A percentile compares a stretch with the other conserved stretches of the same genome.
Conservation (phyloP, 306 rosid species). For the Sicyos baderoa region DNA sequence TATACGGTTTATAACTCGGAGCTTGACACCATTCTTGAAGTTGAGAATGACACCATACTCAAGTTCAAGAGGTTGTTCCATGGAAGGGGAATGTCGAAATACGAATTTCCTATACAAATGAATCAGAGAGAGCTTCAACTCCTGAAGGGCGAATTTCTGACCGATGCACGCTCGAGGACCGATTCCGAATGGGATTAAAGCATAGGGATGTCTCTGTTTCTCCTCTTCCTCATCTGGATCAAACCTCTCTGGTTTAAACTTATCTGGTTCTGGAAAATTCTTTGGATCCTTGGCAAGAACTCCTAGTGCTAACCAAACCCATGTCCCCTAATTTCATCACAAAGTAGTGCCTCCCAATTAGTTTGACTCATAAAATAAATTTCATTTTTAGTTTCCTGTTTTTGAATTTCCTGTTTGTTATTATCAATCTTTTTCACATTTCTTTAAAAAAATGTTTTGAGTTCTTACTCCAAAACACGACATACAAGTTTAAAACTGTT, state of each 20-base stretch:
- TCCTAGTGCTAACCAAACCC: constrained; percentile 95
- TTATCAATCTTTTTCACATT: too few species aligned
- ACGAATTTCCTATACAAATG: constrained; percentile 65
- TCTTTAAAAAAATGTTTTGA: too few species aligned
- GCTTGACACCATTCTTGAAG: constrained; percentile 81
- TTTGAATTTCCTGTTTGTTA: too few species aligned
- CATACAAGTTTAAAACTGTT: too few species aligned
- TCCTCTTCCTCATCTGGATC: constrained; percentile 68
- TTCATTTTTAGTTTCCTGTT: too few species aligned
- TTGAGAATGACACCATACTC: constrained; percentile 83
- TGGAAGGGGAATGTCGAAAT: constrained; percentile 66
- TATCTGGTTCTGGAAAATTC: constrained; percentile 82
- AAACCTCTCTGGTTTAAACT: constrained; percentile 88
- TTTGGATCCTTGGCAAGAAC: constrained; percentile 79
- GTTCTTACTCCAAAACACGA: too few species aligned
- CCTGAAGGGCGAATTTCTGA: constrained; percentile 65
- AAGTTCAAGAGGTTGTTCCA: constrained; percentile 74
- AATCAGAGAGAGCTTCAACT: constrained; percentile 70
- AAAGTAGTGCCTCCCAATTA: constrained; percentile 3
- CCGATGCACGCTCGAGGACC: constrained; percentile 94
- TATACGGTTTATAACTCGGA: constrained; percentile 43
- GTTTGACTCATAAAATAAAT: neutral
- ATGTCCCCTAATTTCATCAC: constrained; percentile 58
- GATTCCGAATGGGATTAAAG: constrained; percentile 77
- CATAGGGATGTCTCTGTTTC: constrained; percentile 76